Base-by-base conservation (phyloP, 2,329 filamentous ascomycete genomes). In the Ilyonectria mors-panacis region DNA sequence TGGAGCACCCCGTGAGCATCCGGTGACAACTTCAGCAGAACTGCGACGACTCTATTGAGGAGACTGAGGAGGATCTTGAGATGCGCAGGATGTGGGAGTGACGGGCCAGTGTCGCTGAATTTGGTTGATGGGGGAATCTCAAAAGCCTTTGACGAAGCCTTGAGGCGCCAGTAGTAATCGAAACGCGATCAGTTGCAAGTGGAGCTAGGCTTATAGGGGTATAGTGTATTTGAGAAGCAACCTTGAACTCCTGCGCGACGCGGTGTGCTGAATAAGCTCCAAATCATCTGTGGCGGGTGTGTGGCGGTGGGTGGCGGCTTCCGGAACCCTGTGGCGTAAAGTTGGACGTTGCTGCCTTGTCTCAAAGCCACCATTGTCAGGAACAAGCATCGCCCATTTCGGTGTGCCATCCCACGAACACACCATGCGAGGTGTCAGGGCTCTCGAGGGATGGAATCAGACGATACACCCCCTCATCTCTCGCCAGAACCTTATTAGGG, bases 1-100 rank as follows among this genome's bases (percentile, higher is more conserved):
- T 73, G 73, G 67, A 70, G 77, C 75, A 78, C 77, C 76, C 72
- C 73, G 74, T 73, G 73, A 71, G 77, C 78, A 77, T 79, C 75
- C 75, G 74, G 67, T 61, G 69, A 71, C 73, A 56, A 65, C 71
- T 71, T 71, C 69, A 59, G 59, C 63, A 70, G 65, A 68, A 72
- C 44, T 57, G 66, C 67, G 65, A 66, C 68, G 50, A 47, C 67
- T 66, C 61, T 68, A 63, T 45, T 57, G 63, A 59, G 66, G 66
- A 63, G 68, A 70, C 64, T 47, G 42, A 62, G 67, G 56, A 55
- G 65, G 26, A 42, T 63, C 54, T 54, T 53, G 48, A 39, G 63
- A 72, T 66, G 75, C 70, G 75, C 68, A 59, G 69, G 66, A 67
- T 69, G 58, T 61, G 57, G 63, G 64, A 59, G 53, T 56, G 59